These are phyloP conservation scores for Isabelozyma heimii DNA, from an alignment of 805 yeast species.

Conservation along the genomic window DNA sequence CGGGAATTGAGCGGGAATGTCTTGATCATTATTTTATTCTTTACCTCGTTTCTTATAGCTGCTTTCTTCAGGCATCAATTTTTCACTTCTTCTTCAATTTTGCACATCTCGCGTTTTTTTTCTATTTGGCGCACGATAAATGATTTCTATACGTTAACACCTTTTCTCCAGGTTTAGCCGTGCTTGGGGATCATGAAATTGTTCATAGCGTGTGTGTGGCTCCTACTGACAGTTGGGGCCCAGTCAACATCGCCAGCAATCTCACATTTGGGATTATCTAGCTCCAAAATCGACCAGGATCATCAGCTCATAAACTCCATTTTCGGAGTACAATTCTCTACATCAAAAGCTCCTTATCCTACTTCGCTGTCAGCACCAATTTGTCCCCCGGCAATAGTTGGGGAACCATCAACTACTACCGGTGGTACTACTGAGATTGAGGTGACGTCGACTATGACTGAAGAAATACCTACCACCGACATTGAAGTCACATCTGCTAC, in stretches of 20 bases:
- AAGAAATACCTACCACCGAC: background rate
- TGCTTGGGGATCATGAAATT: background rate
- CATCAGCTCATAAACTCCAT: background rate
- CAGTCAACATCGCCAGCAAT: background rate
- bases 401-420: background rate
- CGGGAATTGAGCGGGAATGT: slow-evolving; percentile 46
- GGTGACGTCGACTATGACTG: background rate
- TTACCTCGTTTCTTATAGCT: background rate
- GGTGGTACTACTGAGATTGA: background rate
- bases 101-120: background rate
- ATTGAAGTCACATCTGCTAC: background rate
- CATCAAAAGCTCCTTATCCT: background rate
- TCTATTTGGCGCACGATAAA: background rate
- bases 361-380: background rate
- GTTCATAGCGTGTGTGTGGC: background rate
- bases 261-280: background rate
- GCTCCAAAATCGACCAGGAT: background rate
- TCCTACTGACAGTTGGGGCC: background rate
- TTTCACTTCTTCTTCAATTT: background rate
- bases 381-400: background rate
- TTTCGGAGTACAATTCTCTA: background rate
- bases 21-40: slow-evolving; percentile 16
- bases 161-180: background rate
- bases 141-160: background rate
- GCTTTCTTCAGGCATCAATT: no score